Percentiles rank a stretch among this genome's conserved stretches.
phyloP scores from a whole-genome alignment of 345 rosid species.

The Tarenaya hassleriana region DNA sequence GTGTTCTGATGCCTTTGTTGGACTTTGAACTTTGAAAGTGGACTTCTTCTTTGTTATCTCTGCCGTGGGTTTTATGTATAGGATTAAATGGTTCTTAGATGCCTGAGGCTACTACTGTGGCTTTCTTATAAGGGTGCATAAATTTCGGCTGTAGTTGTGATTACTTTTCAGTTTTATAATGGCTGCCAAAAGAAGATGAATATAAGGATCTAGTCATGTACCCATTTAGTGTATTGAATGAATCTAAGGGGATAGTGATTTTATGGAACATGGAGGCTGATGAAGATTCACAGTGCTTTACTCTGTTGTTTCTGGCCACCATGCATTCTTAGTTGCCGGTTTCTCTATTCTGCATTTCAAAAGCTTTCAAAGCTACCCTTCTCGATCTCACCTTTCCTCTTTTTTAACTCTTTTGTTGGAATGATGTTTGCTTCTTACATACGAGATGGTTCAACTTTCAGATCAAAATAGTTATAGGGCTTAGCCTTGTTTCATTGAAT shows the following conservation, averaged over 20 bases:
- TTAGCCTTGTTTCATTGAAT: no score
- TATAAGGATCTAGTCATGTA: neutral
- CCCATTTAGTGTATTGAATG: no score
- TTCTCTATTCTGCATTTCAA: neutral
- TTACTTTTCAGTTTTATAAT: no score
- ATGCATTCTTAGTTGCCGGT: neutral
- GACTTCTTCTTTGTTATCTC: no score
- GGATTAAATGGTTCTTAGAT: neutral
- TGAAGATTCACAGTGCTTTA: conserved; percentile 1
- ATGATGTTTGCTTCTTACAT: neutral
- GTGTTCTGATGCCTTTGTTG: no score
- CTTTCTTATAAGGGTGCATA: no score
- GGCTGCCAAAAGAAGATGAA: neutral
- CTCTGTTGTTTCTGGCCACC: conserved; percentile 12
- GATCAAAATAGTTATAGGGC: neutral
- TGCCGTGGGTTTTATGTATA: no score
- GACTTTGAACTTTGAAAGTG: no score
- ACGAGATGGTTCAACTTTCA: neutral
- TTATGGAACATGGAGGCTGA: conserved; percentile 10
- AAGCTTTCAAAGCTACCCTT: neutral
- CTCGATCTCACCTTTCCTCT: neutral
- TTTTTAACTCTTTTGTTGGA: neutral
- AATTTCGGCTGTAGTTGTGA: no score
- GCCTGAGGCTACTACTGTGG: no score
- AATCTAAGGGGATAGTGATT: no score